Base-by-base conservation (phyloP, 2,329 filamentous ascomycete species). In the Nakataea oryzae region DNA sequence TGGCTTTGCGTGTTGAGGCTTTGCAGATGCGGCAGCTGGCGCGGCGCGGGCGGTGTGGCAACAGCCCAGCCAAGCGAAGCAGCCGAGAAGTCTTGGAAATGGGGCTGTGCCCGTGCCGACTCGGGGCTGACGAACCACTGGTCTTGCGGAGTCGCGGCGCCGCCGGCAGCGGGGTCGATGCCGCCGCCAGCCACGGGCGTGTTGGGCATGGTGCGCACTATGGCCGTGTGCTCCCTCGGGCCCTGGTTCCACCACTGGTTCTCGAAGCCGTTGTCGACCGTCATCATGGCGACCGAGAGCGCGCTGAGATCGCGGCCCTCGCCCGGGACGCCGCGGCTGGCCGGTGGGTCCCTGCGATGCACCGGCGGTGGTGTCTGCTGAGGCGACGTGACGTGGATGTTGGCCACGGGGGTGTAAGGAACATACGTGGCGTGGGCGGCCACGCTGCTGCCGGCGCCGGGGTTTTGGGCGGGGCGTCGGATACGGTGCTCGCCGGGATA, bases 191-290 rank as follows among this genome's bases (percentile, higher is more conserved):
- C 70, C 8, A 68, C 68, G 61, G 34, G 63, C 30, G 62, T 64
- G 63, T 54, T 65, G 54, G 27, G 64, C 61, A 67, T 68, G 34
- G 66, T 73, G 66, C 30, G 64, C 64, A 55, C 59, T 50, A 50
- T 50, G 47, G 64, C 63, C 27, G 66, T 69, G 1, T 69, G 64
- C 59, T 73, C 70, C 2, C 74, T 70, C 11, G 64, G 63, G 1
- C 80, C 81, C 64, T 79, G 78, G 66, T 82, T 78, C 81, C 81
- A 83, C 80, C 81, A 83, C 69, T 83, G 80, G 64, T 79, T 78
- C 71, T 84, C 81, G 65, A 84, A 83, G 2, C 81, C 81, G 66
- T 83, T 84, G 67, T 84, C 81, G 3, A 84, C 78, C 2, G 81
- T 83, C 73, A 83, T 77, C 75, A 84, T 77, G 50, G 81, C 81